Base-by-base conservation (phyloP, 179 eudicot species). In the Heliamphora pulchella region DNA sequence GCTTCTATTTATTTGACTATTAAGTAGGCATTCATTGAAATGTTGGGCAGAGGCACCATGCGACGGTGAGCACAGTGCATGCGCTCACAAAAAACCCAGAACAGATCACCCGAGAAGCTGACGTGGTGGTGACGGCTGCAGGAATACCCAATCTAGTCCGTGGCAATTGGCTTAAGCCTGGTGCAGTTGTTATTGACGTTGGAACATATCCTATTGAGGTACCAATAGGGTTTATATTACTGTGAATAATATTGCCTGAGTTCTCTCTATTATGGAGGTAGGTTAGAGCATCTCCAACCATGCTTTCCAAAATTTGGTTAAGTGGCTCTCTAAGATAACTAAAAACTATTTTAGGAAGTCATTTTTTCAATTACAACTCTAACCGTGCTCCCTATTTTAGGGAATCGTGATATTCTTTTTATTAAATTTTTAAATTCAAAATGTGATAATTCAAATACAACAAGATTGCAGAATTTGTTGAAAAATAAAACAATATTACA, bases 131-230 rank as follows among this genome's bases (percentile, higher is more conserved):
- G 62, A 68, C 92, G 39, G 98, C 93, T 15, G 98, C 87, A 74
- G 97, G 98, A 79, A 81, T 89, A 41, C 97, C 98, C 2, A 89
- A 91, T 88, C 84, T 94, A 80, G 98, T 94, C 54, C 95, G 93
- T 48, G 88, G 90, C 64, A 90, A 87, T 83, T 94, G 98, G 98
- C 82, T 94, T 63, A 94, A 94, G 82, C 92, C 88, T 31, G 97
- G 96, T 79, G 95, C 93, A 44, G 87, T 90, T 76, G 92, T 94
- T 14, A 71, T 94, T 83, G 98, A 94, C 79, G 94, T 94, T 71
- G 98, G 98, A 76, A 94, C 92, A 31, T 80, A 79, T 82, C 97
- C 97, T 13, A 54, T 90, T 13, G 94, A 94, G 97, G 98, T 92
- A 84, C 51, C 17, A 46, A 4, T 22, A 59, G 31, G 8, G 6